Evolutionary conservation across 2,329 filamentous ascomycete species (phyloP), one percentile per base, ranked within the genome.

Genomic region (Purpureocillium takamizusanense): DNA sequence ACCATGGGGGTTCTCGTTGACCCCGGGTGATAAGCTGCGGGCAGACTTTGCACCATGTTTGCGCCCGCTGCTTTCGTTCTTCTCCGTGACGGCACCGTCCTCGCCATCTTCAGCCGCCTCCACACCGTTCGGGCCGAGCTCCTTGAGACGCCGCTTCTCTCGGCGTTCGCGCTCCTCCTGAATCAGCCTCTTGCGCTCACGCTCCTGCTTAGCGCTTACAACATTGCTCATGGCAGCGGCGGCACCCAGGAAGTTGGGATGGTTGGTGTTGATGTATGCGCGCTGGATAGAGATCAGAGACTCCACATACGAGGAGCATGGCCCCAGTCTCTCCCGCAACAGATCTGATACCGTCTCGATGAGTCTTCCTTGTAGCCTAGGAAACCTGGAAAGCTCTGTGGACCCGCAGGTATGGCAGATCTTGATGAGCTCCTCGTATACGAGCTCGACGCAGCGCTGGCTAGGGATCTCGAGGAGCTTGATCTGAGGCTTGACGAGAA

Each of bases 241-340:
- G 13, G 92, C 92, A 33, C 92, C 92, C 13, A 97, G 77, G 68
- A 98, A 98, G 63, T 98, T 98, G 35, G 92, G 92, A 59, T 98
- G 92, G 56, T 98, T 98, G 31, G 92, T 98, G 68, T 98, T 98
- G 66, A 98, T 97, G 63, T 98, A 98, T 15, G 92, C 92, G 49
- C 92, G 78, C 63, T 98, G 92, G 43, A 98, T 98, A 18, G 92
- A 84, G 48, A 98, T 98, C 45, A 98, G 72, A 31, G 90, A 97
- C 61, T 95, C 92, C 32, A 98, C 92, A 50, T 98, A 98, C 37
- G 66, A 74, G 2, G 90, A 94, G 40, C 85, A 81, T 10, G 92
- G 92, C 2, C 92, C 92, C 6, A 98, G 72, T 43, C 90, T 78
- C 65, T 98, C 92, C 39, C 92, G 81, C 37, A 98, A 72, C 33